Evolutionary conservation across 2,329 filamentous ascomycete genomes (phyloP), one percentile per base, ranked within the genome.

Genomic region (Aspergillus niger): DNA sequence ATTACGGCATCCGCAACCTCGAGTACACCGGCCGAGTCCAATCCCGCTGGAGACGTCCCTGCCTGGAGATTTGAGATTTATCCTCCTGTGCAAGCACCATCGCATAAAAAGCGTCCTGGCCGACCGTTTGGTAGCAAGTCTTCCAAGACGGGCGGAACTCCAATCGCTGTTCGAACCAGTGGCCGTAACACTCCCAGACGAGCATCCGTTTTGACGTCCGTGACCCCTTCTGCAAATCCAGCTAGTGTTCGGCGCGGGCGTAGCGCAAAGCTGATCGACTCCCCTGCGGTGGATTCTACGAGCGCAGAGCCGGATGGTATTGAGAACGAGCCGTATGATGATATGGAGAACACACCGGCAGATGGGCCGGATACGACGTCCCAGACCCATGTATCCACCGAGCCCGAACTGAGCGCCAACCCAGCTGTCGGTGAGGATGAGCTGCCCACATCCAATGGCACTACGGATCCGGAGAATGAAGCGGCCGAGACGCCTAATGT

Each of bases 61-160:
- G 75, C 77, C 4, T 76, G 76, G 61, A 70, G 77, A 57, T 79
- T 79, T 32, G 77, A 79, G 55, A 72, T 79, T n/a, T 79, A 73
- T 62, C 77, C 77, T 15, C 77, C 77, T 3, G 70, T 79, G 20
- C 77, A 77, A 63, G 68, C 71, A 4, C 72, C 75, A 10, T 63
- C 71, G 5, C 61, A 69, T 11, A 77, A 76, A 64, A 69, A 72
- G 54, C 74, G 73, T n/a, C 69, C 72, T 24, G 77, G 76, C 43
- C 75, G 77, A 32, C 76, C 77, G 5, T 74, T 71, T 60, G 72
- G 72, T 28, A 76, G 70, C 49, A 72, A 69, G 56, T 71, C 67
- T 44, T 54, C 63, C 32, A 65, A 70, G 57, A 56, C 62, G 36
- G 61, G 67, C 8, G 65, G 65, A 36, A 77, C 74, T n/a, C 73